These are phyloP conservation scores for Moelleriella libera DNA, from an alignment of 2,329 filamentous ascomycete species.

Conservation along the genomic window DNA sequence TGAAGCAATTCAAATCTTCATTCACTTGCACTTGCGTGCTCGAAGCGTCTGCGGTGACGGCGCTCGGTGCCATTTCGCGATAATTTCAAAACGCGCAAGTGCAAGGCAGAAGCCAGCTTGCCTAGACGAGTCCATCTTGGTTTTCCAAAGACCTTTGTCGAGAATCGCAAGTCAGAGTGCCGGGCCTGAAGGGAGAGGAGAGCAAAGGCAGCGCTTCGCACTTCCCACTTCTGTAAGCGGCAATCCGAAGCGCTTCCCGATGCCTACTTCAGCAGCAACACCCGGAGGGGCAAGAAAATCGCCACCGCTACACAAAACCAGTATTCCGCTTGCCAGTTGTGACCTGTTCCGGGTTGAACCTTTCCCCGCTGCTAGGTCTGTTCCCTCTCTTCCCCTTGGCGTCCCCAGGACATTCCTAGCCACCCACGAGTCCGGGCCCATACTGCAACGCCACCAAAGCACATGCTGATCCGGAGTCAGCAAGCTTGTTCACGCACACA, in stretches of 20 bases:
- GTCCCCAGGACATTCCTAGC: too few species aligned
- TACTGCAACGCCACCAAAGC: too few species aligned
- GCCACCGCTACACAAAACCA: neutral
- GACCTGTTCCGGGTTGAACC: too few species aligned
- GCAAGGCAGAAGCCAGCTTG: neutral
- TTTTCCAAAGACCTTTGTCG: neutral
- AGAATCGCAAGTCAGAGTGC: neutral
- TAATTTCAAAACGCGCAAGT: neutral
- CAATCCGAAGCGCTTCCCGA: conserved; percentile 5
- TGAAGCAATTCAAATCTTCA: conserved; percentile 6
- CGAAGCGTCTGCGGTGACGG: neutral
- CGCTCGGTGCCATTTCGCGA: neutral
- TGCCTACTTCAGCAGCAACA: neutral
- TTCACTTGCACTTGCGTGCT: neutral
- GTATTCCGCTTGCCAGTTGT: neutral
- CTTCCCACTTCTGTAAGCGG: conserved; percentile 8
- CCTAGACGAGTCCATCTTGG: neutral
- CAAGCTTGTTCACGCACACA: too few species aligned
- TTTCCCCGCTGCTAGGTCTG: too few species aligned
- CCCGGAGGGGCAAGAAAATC: neutral
- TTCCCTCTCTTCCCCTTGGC: too few species aligned
- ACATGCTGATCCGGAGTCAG: too few species aligned
- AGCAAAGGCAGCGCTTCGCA: neutral
- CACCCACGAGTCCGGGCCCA: too few species aligned
- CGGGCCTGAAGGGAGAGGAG: neutral